Percentiles rank a stretch among this genome's conserved stretches.
These are phyloP conservation scores for Myriosclerotinia curreyana DNA, from an alignment of 2,329 filamentous ascomycete genomes.

Conservation along the genomic window DNA sequence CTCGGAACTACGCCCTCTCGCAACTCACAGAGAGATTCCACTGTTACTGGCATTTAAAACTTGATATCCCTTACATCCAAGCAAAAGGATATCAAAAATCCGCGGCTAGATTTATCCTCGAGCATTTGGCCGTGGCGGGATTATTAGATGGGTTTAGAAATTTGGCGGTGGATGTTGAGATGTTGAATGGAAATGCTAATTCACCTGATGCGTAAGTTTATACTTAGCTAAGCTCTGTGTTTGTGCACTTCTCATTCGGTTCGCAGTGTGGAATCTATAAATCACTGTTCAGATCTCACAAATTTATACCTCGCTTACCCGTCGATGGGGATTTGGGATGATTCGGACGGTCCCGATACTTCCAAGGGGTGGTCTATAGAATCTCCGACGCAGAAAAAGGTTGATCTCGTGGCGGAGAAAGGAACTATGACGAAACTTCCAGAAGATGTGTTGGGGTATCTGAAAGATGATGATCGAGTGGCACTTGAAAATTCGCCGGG, in stretches of 20 bases:
- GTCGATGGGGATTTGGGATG: neutral
- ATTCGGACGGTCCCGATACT: neutral
- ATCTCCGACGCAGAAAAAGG: neutral
- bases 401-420: neutral
- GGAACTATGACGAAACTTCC: neutral
- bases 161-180: neutral
- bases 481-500: neutral
- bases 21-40: conserved; percentile 10
- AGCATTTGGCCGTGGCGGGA: neutral
- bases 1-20: neutral
- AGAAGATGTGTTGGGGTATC: neutral
- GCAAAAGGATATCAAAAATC: neutral
- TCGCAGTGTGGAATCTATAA: neutral
- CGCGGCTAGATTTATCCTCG: neutral
- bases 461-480: neutral
- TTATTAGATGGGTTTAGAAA: conserved; percentile 12
- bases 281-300: neutral
- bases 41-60: conserved; percentile 14
- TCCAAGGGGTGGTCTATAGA: neutral
- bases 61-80: conserved; percentile 11
- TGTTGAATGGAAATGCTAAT: neutral
- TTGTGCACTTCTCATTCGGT: neutral
- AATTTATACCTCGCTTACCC: neutral
- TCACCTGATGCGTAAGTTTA: neutral
- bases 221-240: neutral